Evolutionary conservation across 2,329 filamentous ascomycete genomes (phyloP).

Genomic region (Rugonectria rugulosa): DNA sequence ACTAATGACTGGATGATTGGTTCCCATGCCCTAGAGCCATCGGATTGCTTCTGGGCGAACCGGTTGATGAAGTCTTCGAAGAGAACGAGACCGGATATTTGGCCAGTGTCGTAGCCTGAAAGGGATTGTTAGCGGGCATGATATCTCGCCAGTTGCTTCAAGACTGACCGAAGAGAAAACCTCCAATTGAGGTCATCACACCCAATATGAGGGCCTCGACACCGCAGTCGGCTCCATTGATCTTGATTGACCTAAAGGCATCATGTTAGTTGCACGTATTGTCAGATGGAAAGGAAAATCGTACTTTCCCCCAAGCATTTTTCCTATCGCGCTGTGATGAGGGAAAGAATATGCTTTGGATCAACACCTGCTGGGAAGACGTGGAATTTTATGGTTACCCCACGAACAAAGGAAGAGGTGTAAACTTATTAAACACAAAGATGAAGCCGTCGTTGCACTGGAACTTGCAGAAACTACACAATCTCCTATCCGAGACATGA

Average conservation of each 20-base stretch:
- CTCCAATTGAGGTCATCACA: constrained; percentile 63
- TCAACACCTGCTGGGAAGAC: constrained; percentile 20
- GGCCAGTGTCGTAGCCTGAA: constrained; percentile 69
- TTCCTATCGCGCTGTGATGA: constrained; percentile 19
- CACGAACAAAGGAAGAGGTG: background rate
- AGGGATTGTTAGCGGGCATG: too few species aligned
- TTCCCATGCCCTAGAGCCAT: constrained; percentile 49
- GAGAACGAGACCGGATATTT: constrained; percentile 61
- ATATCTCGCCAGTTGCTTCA: too few species aligned
- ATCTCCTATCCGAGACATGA: constrained; percentile 14
- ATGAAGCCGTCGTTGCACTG: background rate
- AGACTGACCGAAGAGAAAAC: constrained; percentile 61
- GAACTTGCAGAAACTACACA: background rate
- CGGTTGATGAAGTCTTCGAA: constrained; percentile 63
- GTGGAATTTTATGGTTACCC: constrained; percentile 28
- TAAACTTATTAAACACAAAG: background rate
- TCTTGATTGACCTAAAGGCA: constrained; percentile 45
- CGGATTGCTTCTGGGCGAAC: constrained; percentile 56
- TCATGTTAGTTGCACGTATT: constrained; percentile 10
- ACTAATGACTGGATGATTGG: constrained; percentile 58
- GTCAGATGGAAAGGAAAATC: background rate
- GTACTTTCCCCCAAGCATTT: constrained; percentile 38
- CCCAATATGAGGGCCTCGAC: constrained; percentile 54
- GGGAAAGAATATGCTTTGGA: constrained; percentile 7
- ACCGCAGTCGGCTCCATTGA: constrained; percentile 54